Evolutionary conservation across 352 stramenopile species (phyloP).

Genomic region (Globisporangium echinulatum): DNA sequence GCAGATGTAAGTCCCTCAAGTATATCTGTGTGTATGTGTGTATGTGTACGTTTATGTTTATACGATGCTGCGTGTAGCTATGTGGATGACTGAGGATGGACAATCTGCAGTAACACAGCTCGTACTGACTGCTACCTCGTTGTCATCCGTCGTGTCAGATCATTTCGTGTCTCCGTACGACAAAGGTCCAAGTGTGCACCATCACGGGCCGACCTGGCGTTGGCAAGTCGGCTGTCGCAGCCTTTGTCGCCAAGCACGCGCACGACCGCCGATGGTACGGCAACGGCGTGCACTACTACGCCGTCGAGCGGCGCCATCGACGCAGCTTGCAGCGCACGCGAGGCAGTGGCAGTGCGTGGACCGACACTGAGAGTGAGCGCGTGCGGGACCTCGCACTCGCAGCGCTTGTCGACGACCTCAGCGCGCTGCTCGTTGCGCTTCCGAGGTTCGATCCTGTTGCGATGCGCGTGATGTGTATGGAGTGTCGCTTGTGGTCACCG

Average conservation of each 20-base stretch:
- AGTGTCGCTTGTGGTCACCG: too few species aligned
- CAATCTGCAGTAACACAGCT: too few species aligned
- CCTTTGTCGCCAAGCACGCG: conserved; percentile 42
- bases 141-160: conserved; percentile 11
- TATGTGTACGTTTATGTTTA: too few species aligned
- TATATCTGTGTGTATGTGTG: neutral
- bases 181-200: conserved; percentile 42
- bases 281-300: conserved; percentile 51
- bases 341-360: neutral
- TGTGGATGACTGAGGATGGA: too few species aligned
- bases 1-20: conserved; percentile 24
- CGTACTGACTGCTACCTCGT: too few species aligned
- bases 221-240: conserved; percentile 57
- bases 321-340: too few species aligned
- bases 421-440: conserved; percentile 24
- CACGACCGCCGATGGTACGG: conserved; percentile 35
- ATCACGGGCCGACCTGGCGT: conserved; percentile 36
- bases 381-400: conserved; percentile 11
- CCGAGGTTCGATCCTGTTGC: conserved; percentile 20
- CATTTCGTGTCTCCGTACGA: conserved; percentile 17
- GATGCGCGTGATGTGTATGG: conserved; percentile 1
- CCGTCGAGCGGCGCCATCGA: conserved; percentile 19
- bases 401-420: conserved; percentile 21
- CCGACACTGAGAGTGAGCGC: neutral
- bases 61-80: too few species aligned